phyloP scores from a whole-genome alignment of 225 moss, liverwort and hornwort species.

The Ulota crispa region DNA sequence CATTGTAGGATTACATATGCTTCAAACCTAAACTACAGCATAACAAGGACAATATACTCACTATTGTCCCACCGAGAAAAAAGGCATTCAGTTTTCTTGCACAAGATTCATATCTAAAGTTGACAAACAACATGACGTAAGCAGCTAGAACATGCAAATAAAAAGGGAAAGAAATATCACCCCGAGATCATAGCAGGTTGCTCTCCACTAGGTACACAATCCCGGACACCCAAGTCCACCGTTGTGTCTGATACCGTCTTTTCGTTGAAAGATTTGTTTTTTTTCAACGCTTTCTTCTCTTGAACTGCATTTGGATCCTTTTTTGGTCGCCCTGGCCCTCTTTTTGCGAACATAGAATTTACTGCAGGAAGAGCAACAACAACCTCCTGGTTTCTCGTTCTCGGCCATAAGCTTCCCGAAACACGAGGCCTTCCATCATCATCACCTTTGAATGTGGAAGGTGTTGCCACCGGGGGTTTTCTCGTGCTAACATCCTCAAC shows the following conservation, averaged over 20 bases:
- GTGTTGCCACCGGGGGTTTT: constrained; percentile 1
- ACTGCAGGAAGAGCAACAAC: constrained; percentile 22
- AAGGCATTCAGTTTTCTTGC: not conserved
- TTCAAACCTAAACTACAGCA: not conserved
- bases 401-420: constrained; percentile 19
- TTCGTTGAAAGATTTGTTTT: constrained; percentile 9
- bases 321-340: constrained; percentile 50
- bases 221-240: constrained; percentile 23
- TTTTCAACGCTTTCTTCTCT: constrained; percentile 4
- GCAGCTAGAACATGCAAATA: constrained; percentile 10
- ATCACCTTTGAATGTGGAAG: constrained; percentile 19
- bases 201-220: constrained; percentile 14
- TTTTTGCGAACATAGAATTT: constrained; percentile 17
- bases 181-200: constrained; percentile 27
- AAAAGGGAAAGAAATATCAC: constrained; percentile 25
- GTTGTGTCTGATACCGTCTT: not conserved
- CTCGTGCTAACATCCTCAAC: constrained; percentile 24
- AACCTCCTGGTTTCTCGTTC: constrained; percentile 33
- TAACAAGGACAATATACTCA: constrained; percentile 3
- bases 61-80: not conserved
- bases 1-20: constrained; percentile 2
- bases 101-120: constrained; percentile 1
- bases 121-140: constrained; percentile 15
- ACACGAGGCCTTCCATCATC: constrained; percentile 17
- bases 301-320: constrained; percentile 30